Conservation (phyloP, 2,329 filamentous ascomycete genomes). For the Lasiodiplodia sp. region DNA sequence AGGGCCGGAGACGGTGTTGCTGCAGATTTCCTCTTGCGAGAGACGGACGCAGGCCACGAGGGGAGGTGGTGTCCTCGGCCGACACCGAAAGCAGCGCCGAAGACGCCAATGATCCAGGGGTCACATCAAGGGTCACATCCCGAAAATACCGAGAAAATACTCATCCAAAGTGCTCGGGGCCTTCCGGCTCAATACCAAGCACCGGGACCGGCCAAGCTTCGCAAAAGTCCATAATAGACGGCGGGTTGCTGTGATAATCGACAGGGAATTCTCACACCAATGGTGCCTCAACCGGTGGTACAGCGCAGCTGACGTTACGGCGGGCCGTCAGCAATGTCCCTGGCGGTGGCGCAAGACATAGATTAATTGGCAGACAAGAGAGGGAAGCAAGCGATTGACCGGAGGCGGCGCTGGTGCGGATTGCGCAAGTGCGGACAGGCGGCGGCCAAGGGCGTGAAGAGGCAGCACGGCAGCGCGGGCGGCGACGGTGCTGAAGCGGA, state of each 20-base stretch:
- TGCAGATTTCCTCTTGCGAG: conserved; percentile 9
- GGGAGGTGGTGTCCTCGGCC: conserved; percentile 2
- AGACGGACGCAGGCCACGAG: conserved; percentile 8
- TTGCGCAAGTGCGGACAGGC: background rate
- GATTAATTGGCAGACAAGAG: background rate
- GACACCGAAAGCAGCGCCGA: conserved; percentile 12
- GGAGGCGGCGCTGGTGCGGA: background rate
- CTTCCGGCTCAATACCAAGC: background rate
- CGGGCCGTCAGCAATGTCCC: background rate
- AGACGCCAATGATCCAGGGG: background rate
- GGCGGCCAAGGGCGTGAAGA: background rate
- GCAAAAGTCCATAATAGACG: background rate
- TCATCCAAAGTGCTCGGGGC: background rate
- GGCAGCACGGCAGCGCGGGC: background rate
- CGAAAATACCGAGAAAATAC: background rate
- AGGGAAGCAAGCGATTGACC: background rate
- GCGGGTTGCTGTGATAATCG: background rate
- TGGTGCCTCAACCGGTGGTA: background rate
- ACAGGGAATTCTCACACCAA: background rate
- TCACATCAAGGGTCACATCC: background rate
- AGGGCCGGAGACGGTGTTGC: conserved; percentile 6
- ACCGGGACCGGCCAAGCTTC: background rate
- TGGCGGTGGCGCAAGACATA: background rate
- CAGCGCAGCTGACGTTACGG: background rate
- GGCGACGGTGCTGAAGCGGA: background rate